These are phyloP conservation scores for Fusarium bulbicola DNA, from an alignment of 2,329 filamentous ascomycete species.

Conservation along the genomic window DNA sequence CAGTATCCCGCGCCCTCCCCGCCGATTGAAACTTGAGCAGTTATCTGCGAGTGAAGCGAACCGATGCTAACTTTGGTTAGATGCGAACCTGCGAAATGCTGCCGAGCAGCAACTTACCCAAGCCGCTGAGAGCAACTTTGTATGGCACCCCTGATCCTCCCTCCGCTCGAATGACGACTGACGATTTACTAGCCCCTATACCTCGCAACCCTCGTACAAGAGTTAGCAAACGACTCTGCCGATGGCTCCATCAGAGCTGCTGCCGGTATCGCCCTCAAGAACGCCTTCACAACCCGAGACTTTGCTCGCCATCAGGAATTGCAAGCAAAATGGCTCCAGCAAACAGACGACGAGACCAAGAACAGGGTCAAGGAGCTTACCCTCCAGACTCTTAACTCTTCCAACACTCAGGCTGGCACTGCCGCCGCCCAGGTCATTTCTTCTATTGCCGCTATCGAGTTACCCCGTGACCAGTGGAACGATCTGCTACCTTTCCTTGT, in stretches of 20 bases:
- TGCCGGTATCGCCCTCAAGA: slow-evolving; percentile 96
- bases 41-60: slow-evolving; percentile 12
- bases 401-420: slow-evolving; percentile 83
- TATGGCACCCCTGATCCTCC: slow-evolving; percentile 57
- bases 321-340: slow-evolving; percentile 91
- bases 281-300: slow-evolving; percentile 96
- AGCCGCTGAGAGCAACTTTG: slow-evolving; percentile 95
- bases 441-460: slow-evolving; percentile 92
- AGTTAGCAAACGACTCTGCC: slow-evolving; percentile 90
- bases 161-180: slow-evolving; percentile 34
- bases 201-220: slow-evolving; percentile 89
- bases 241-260: slow-evolving; percentile 88
- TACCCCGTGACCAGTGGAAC: slow-evolving; percentile 91
- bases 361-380: slow-evolving; percentile 86
- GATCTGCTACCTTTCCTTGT: slow-evolving; percentile 91
- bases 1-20: slow-evolving; percentile 51
- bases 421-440: slow-evolving; percentile 95
- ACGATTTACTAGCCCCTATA: slow-evolving; percentile 77
- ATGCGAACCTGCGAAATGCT: slow-evolving; percentile 87
- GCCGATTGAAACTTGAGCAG: slow-evolving; percentile 4
- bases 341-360: slow-evolving; percentile 85
- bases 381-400: slow-evolving; percentile 85
- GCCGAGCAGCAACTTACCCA: slow-evolving; percentile 94
- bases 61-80: slow-evolving; percentile 60
- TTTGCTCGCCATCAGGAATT: slow-evolving; percentile 86